A percentile compares a stretch with the other conserved stretches of the same genome.
Evolutionary conservation across 805 yeast genomes (phyloP).

Genomic region (Wickerhamiella galacta): DNA sequence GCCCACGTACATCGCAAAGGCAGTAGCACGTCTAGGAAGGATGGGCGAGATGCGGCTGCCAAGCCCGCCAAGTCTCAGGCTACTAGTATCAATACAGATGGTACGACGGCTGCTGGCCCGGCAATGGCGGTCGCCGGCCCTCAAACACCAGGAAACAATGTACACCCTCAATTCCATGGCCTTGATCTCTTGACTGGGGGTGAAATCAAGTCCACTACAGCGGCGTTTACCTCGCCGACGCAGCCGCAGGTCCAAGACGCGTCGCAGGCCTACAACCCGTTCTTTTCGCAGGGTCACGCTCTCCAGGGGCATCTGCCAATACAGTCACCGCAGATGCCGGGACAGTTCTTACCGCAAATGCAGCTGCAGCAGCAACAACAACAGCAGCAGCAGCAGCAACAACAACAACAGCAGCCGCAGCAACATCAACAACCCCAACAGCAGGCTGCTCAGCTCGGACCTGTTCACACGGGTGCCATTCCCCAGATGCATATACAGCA

Average conservation of each 20-base stretch:
- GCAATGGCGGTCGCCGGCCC: conserved; percentile 8
- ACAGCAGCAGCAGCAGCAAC: conserved; percentile 1
- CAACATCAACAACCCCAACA: conserved; percentile 6
- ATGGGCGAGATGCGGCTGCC: conserved; percentile 5
- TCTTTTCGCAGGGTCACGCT: too few relatives aligned
- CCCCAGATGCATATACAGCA: too few relatives aligned
- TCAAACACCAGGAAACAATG: conserved; percentile 10
- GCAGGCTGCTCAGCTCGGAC: neutral
- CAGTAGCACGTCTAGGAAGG: conserved; percentile 5
- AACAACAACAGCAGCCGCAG: conserved; percentile 5
- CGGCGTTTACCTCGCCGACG: neutral
- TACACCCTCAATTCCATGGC: conserved; percentile 9
- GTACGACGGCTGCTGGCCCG: conserved; percentile 3
- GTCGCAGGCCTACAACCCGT: neutral
- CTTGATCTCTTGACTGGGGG: conserved; percentile 5
- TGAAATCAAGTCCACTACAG: neutral
- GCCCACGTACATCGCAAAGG: conserved; percentile 17
- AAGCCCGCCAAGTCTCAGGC: conserved; percentile 10
- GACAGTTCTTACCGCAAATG: too few relatives aligned
- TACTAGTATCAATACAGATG: conserved; percentile 8
- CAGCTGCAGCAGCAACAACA: neutral
- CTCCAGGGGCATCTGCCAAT: too few relatives aligned
- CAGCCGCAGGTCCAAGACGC: neutral
- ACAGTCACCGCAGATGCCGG: too few relatives aligned
- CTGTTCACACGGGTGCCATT: too few relatives aligned